phyloP scores from a whole-genome alignment of 495 filamentous ascomycete genomes.

The Neurospora sp. region DNA sequence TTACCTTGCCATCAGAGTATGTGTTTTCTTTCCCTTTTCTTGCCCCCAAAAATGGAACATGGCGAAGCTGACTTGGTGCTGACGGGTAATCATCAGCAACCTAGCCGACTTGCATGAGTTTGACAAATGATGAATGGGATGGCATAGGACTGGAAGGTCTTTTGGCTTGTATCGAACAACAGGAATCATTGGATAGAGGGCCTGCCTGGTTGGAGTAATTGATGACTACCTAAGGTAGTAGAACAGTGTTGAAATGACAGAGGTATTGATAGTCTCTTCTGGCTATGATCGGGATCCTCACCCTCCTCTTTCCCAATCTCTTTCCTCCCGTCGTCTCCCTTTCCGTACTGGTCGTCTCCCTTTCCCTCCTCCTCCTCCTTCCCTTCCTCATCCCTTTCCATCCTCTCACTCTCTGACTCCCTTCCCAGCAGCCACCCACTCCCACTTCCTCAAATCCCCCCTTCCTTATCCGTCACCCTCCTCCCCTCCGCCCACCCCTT shows the following conservation, averaged over 20 bases:
- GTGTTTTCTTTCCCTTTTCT: too few relatives aligned
- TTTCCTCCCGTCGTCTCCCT: not conserved
- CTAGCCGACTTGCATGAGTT: not conserved
- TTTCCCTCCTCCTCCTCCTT: too few relatives aligned
- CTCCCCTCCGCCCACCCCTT: conserved; percentile 2
- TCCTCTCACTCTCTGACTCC: not conserved
- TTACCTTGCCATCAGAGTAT: too few relatives aligned
- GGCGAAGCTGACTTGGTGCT: not conserved
- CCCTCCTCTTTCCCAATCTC: not conserved
- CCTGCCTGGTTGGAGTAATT: too few relatives aligned
- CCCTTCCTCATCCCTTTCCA: not conserved
- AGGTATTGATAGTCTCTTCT: not conserved
- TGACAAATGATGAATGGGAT: not conserved
- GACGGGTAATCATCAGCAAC: not conserved
- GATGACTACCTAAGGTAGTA: too few relatives aligned
- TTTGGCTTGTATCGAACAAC: too few relatives aligned
- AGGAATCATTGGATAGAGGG: too few relatives aligned
- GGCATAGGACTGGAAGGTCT: too few relatives aligned
- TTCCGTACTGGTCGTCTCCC: not conserved
- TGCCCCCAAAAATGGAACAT: too few relatives aligned
- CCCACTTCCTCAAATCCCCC: not conserved
- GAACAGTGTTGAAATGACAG: not conserved
- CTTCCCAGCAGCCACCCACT: too few relatives aligned
- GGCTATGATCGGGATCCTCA: not conserved
- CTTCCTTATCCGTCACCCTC: not conserved